phyloP scores from a whole-genome alignment of 257 asterid genomes.

The Salvia miltiorrhiza region DNA sequence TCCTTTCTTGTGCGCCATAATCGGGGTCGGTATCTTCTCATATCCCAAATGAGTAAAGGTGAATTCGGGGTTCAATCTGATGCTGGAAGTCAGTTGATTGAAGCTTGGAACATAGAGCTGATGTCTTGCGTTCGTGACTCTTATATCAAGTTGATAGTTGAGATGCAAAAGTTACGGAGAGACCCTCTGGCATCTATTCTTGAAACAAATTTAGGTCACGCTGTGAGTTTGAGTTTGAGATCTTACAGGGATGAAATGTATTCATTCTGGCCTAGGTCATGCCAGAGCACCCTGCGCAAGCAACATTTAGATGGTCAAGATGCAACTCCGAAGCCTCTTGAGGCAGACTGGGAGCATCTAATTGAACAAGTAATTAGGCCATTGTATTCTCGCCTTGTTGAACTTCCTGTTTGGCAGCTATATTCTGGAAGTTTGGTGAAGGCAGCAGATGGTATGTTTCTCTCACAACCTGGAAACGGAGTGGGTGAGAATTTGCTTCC shows the following conservation, averaged over 20 bases:
- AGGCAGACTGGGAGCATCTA: conserved; percentile 77
- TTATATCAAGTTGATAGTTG: conserved; percentile 70
- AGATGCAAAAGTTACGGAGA: conserved; percentile 86
- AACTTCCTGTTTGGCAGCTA: conserved; percentile 91
- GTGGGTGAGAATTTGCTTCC: conserved; percentile 81
- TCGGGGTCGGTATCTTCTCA: conserved; percentile 75
- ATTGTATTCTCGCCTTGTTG: conserved; percentile 67
- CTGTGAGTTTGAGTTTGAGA: conserved; percentile 51
- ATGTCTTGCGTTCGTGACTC: conserved; percentile 95
- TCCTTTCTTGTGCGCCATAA: conserved; percentile 92
- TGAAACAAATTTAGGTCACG: conserved; percentile 52
- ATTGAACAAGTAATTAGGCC: conserved; percentile 78
- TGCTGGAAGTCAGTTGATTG: conserved; percentile 90
- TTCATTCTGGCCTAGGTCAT: conserved; percentile 89
- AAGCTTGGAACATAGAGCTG: conserved; percentile 93
- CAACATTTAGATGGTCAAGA: conserved; percentile 39
- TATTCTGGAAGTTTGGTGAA: conserved; percentile 84
- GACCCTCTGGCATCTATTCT: conserved; percentile 67
- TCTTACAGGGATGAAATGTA: conserved; percentile 68
- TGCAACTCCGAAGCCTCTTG: conserved; percentile 34
- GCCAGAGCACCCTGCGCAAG: conserved; percentile 26
- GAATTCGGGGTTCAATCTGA: conserved; percentile 42
- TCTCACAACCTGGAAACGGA: conserved; percentile 83
- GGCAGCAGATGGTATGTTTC: conserved; percentile 97
- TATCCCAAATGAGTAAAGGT: conserved; percentile 57